A percentile compares a stretch with the other conserved stretches of the same genome.
These are phyloP conservation scores for Artemisia tridentata DNA, from an alignment of 129 eudicot species.

Conservation along the genomic window DNA sequence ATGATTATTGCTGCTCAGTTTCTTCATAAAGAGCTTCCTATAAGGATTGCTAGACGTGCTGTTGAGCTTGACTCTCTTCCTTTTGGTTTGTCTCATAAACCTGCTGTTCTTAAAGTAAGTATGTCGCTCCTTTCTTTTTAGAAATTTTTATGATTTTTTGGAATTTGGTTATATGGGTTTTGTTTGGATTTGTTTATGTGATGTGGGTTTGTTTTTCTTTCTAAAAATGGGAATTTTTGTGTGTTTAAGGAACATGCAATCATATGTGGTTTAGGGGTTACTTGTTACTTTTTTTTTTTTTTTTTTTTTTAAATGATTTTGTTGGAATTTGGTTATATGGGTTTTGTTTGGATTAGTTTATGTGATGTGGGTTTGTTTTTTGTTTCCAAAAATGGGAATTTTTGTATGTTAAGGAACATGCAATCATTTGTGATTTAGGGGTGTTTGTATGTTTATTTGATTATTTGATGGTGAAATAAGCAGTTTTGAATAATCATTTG, in stretches of 20 bases:
- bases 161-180: background rate
- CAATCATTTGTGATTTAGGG: no score
- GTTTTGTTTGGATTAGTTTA: background rate
- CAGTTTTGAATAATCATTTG: no score
- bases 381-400: background rate
- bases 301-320: no score
- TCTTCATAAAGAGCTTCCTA: constrained; percentile 87
- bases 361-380: background rate
- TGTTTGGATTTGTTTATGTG: background rate
- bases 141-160: background rate
- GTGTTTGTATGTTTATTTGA: no score
- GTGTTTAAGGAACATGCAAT: no score
- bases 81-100: constrained; percentile 73
- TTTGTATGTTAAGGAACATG: no score
- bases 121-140: constrained; percentile 1
- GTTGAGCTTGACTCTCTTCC: constrained; percentile 83
- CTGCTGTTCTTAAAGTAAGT: constrained; percentile 90
- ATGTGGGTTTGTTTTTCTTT: background rate
- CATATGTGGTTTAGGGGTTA: no score
- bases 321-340: background rate
- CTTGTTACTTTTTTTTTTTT: no score
- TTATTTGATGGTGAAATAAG: no score
- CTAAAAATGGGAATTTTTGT: background rate
- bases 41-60: constrained; percentile 80
- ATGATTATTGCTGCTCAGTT: constrained; percentile 80